Base-by-base conservation (phyloP, 768 basidiomycete genomes). In the Cystofilobasidium capitatum region DNA sequence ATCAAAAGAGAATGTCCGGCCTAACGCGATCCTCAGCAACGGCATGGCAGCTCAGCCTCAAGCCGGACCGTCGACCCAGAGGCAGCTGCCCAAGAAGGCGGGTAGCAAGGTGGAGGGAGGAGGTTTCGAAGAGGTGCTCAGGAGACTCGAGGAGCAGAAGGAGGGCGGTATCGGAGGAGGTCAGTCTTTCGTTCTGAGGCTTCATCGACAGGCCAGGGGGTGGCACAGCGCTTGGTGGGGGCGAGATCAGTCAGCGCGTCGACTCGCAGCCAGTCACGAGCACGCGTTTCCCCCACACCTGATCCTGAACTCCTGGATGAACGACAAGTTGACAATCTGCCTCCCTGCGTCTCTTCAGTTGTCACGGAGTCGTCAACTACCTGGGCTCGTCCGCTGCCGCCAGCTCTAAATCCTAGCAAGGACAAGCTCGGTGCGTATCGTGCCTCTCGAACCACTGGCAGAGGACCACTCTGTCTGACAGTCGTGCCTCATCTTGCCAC, bases 351-450 rank as follows among this genome's bases (percentile, higher is more conserved):
- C 9, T 40, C 29, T 49, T n/a, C 37, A 33, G 63, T 37, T 16
- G 0, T n/a, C 17, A 39, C 29, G 40, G 62, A 69, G 31, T 49
- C 62, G 57, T 33, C 58, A n/a, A 75, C 75, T 65, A 73, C 58
- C 0, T 78, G 77, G 77, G 75, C 76, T 33, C 62, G 77, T 71
- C 76, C 76, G 1, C 44, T 69, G 4, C 61, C 88, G 14, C 79
- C 80, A 7, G 73, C 74, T 20, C 74, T 93, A 7, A 79, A 89
- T 71, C 80, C 81, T 58, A 82, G 83, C 71, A 81, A 73, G 64
- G 86, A 93, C 73, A 77, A 81, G 6, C 86, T 96, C 66, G 78
- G 91, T 90, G 44, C 66, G 85, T 72, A 13, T 14, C 37, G 40
- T 24, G 44, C 22, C 45, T 42, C 33, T 8, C 37, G 14, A 62